phyloP scores from a whole-genome alignment of 805 yeast genomes.

The Metschnikowia shivogae region DNA sequence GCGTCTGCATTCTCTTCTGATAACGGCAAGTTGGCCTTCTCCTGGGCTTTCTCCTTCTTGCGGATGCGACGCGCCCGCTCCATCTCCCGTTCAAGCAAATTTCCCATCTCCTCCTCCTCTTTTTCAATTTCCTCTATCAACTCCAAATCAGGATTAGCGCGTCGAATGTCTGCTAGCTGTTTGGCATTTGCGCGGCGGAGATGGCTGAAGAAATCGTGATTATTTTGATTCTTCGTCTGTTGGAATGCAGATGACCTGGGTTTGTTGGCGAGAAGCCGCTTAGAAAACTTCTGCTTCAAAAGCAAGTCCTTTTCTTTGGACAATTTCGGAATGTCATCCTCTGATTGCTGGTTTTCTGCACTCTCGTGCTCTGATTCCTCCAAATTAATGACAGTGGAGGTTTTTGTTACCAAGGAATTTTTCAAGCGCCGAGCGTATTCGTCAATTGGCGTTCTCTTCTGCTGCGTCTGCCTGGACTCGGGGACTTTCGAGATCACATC shows the following conservation, averaged over 20 bases:
- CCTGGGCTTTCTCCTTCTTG: constrained; percentile 37
- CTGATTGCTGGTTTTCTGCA: constrained; percentile 2
- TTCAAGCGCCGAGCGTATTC: constrained; percentile 32
- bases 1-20: constrained; percentile 14
- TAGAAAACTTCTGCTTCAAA: constrained; percentile 32
- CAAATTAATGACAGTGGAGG: constrained; percentile 19
- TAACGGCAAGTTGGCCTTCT: constrained; percentile 33
- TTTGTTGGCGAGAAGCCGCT: constrained; percentile 15
- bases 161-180: constrained; percentile 33
- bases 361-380: constrained; percentile 28
- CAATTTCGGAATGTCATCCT: constrained; percentile 25
- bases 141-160: constrained; percentile 22
- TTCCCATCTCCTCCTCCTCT: constrained; percentile 43
- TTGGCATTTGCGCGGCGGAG: constrained; percentile 43
- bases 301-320: constrained; percentile 29
- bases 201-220: constrained; percentile 26
- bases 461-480: background rate
- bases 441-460: constrained; percentile 27
- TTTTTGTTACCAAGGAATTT: constrained; percentile 18
- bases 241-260: constrained; percentile 1
- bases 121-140: constrained; percentile 34
- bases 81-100: constrained; percentile 47
- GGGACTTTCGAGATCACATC: constrained; percentile 10
- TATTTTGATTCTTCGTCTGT: constrained; percentile 3
- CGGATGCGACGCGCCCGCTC: constrained; percentile 45